phyloP scores from a whole-genome alignment of 345 rosid genomes.

The Salix caprea region DNA sequence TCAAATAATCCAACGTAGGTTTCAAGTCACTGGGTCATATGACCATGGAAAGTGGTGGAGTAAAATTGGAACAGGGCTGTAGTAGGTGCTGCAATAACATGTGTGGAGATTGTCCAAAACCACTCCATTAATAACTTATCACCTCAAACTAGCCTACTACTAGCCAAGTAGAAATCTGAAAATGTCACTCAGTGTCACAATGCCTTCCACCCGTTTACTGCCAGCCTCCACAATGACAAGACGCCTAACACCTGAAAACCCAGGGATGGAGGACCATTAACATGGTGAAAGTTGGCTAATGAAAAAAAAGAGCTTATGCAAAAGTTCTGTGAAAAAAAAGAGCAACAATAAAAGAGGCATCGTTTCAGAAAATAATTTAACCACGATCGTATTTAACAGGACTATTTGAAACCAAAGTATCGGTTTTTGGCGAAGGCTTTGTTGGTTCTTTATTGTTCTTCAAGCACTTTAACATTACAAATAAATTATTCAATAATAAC shows the following conservation, averaged over 20 bases:
- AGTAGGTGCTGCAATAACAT: slow-evolving; percentile 19
- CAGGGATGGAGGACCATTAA: background rate
- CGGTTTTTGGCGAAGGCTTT: background rate
- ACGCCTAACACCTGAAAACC: slow-evolving; percentile 30
- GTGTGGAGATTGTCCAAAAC: background rate
- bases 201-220: slow-evolving; percentile 33
- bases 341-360: background rate
- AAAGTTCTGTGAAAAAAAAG: background rate
- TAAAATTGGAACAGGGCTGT: slow-evolving; percentile 7
- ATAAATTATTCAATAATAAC: background rate
- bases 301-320: no score
- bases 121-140: slow-evolving; percentile 4
- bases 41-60: slow-evolving; percentile 3
- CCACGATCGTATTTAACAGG: background rate
- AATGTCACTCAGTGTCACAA: slow-evolving; percentile 25
- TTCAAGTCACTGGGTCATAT: slow-evolving; percentile 6
- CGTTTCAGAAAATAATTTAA: background rate
- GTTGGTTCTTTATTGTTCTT: background rate
- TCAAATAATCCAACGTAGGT: slow-evolving; percentile 22
- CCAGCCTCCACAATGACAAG: slow-evolving; percentile 33
- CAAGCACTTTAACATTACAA: background rate
- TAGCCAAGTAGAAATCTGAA: slow-evolving; percentile 26
- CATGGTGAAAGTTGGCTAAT: no score
- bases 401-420: background rate
- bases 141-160: slow-evolving; percentile 16